A percentile compares a stretch with the other conserved stretches of the same genome.
phyloP scores from a whole-genome alignment of 2,329 filamentous ascomycete genomes.

The Lachnellula willkommii region DNA sequence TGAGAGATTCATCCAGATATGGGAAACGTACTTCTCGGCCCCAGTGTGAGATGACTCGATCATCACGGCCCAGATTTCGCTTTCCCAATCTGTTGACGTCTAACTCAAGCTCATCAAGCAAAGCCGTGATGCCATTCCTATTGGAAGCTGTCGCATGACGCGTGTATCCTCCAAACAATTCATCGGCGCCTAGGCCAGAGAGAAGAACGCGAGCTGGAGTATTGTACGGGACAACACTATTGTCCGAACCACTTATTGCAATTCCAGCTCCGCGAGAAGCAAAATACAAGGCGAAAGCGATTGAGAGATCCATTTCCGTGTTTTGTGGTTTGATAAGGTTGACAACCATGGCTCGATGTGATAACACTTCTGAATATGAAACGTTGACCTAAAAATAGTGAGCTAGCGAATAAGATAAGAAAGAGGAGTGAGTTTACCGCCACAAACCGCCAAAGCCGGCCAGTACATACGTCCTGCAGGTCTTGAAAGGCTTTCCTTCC shows the following conservation, averaged over 20 bases:
- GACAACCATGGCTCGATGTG: conserved; percentile 64
- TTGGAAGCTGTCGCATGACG: conserved; percentile 75
- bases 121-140: conserved; percentile 60
- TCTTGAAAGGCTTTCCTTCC: conserved; percentile 77
- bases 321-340: conserved; percentile 86
- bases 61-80: conserved; percentile 91
- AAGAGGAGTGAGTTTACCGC: conserved; percentile 43
- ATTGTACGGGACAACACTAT: conserved; percentile 42
- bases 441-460: conserved; percentile 75
- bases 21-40: conserved; percentile 85
- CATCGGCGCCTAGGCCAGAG: conserved; percentile 90
- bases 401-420: conserved; percentile 9
- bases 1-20: conserved; percentile 79
- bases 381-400: conserved; percentile 60
- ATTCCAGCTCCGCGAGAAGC: conserved; percentile 66
- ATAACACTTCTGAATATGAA: conserved; percentile 67
- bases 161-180: conserved; percentile 90
- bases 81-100: conserved; percentile 83
- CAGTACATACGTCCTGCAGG: conserved; percentile 62
- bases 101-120: conserved; percentile 76
- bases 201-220: conserved; percentile 77
- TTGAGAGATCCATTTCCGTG: conserved; percentile 98
- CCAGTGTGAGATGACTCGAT: conserved; percentile 86
- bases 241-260: conserved; percentile 13
- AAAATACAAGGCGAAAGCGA: conserved; percentile 91